Conservation (phyloP, 106 monocot species). For the Dendrobium nobile region DNA sequence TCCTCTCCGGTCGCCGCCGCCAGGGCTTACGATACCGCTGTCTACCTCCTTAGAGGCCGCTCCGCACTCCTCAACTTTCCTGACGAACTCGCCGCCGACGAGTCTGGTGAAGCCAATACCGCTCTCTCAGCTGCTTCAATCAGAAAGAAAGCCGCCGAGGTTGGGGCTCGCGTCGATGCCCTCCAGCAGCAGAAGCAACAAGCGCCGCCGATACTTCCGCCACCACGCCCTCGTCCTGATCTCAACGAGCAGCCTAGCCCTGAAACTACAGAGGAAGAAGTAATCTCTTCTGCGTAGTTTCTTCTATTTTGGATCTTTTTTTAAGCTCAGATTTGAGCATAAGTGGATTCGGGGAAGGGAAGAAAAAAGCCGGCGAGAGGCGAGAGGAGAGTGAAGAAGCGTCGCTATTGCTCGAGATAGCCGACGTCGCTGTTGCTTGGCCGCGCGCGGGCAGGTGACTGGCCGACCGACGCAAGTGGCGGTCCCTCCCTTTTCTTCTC, state of each 20-base stretch:
- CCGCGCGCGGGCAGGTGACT: neutral
- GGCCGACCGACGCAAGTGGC: neutral
- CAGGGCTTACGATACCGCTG: conserved; percentile 40
- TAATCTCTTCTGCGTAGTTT: neutral
- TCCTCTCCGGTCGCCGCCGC: conserved; percentile 38
- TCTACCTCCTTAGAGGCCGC: conserved; percentile 24
- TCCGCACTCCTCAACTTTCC: conserved; percentile 32
- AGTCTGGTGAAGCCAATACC: neutral
- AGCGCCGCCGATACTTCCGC: neutral
- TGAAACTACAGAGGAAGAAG: conserved; percentile 25
- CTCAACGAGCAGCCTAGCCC: conserved; percentile 49
- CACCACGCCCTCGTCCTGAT: conserved; percentile 30
- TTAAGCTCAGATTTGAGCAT: neutral
- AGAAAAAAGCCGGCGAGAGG: neutral
- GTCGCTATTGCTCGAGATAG: no score
- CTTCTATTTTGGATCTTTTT: neutral
- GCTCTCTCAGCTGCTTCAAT: conserved; percentile 17
- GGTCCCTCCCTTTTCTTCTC: neutral
- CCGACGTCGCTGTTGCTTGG: neutral
- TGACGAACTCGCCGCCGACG: neutral
- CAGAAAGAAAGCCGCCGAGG: conserved; percentile 22
- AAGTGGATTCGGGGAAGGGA: neutral
- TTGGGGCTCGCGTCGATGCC: conserved; percentile 20
- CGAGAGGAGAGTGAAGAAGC: neutral
- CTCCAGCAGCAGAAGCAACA: conserved; percentile 2